These are phyloP conservation scores for Yarrowia sp. DNA, from an alignment of 805 yeast genomes.

Conservation along the genomic window DNA sequence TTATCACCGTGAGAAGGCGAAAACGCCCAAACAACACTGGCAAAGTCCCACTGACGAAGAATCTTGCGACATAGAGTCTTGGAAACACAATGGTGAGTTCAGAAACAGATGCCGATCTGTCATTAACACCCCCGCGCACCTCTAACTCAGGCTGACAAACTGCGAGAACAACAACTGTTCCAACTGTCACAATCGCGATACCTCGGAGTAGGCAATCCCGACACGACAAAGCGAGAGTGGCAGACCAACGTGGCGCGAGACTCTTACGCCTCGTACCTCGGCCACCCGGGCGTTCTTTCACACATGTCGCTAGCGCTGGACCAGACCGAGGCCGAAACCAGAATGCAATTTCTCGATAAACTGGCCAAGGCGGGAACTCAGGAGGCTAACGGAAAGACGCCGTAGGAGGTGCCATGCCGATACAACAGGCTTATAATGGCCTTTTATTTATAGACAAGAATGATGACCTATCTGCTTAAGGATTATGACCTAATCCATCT, in stretches of 20 bases:
- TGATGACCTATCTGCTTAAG: too few species aligned
- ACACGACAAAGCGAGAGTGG: slow-evolving; percentile 75
- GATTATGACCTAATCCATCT: too few species aligned
- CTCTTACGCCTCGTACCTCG: slow-evolving; percentile 65
- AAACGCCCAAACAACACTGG: too few species aligned
- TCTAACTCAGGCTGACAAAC: slow-evolving; percentile 63
- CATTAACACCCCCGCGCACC: too few species aligned
- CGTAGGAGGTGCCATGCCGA: too few species aligned
- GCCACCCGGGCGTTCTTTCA: slow-evolving; percentile 44
- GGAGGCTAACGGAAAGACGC: neutral
- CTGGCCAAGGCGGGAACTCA: slow-evolving; percentile 1
- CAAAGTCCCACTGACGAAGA: too few species aligned
- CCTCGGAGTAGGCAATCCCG: slow-evolving; percentile 77
- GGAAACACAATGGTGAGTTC: too few species aligned
- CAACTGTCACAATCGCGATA: slow-evolving; percentile 66
- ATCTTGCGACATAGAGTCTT: too few species aligned
- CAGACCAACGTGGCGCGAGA: slow-evolving; percentile 70
- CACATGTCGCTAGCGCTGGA: slow-evolving; percentile 23
- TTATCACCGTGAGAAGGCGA: too few species aligned
- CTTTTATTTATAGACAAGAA: too few species aligned
- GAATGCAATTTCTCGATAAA: slow-evolving; percentile 20
- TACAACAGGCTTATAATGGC: too few species aligned
- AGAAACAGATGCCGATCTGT: too few species aligned
- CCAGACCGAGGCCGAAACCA: slow-evolving; percentile 21
- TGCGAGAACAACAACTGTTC: slow-evolving; percentile 64